These are phyloP conservation scores for Wakefieldia striispora DNA, from an alignment of 768 basidiomycete genomes.

Conservation along the genomic window DNA sequence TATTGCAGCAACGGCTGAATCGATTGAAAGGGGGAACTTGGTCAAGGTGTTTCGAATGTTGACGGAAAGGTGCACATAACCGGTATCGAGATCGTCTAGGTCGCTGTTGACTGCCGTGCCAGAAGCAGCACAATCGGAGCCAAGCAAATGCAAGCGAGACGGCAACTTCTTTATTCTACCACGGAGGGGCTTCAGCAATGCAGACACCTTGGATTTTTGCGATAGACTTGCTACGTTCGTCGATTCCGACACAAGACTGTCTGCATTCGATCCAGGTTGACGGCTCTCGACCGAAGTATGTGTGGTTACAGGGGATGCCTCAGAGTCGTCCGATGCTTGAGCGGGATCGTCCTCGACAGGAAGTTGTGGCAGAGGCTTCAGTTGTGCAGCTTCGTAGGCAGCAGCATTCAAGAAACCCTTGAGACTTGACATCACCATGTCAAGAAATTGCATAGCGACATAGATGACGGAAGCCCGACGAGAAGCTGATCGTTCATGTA, in stretches of 20 bases:
- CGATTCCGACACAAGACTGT: background rate
- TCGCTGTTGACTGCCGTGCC: constrained; percentile 21
- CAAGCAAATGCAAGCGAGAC: constrained; percentile 3
- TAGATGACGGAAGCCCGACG: constrained; percentile 18
- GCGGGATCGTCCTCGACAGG: constrained; percentile 10
- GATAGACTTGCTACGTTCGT: background rate
- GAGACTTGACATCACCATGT: constrained; percentile 32
- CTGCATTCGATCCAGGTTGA: background rate
- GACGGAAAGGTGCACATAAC: constrained; percentile 25
- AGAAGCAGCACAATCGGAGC: constrained; percentile 11
- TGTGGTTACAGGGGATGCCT: background rate
- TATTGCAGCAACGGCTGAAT: constrained; percentile 29
- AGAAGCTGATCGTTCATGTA: background rate
- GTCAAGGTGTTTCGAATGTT: constrained; percentile 28
- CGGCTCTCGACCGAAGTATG: constrained; percentile 6
- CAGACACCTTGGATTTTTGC: constrained; percentile 12
- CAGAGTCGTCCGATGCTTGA: constrained; percentile 2
- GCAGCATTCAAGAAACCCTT: constrained; percentile 31
- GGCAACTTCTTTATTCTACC: constrained; percentile 6
- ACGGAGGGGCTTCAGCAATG: constrained; percentile 17
- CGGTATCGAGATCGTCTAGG: constrained; percentile 9
- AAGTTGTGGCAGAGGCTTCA: constrained; percentile 25
- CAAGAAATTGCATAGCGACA: constrained; percentile 26
- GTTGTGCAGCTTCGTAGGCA: constrained; percentile 27
- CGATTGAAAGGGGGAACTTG: constrained; percentile 26